Evolutionary conservation across 208 protist genomes (phyloP).

Genomic region (Willaertia magna): DNA sequence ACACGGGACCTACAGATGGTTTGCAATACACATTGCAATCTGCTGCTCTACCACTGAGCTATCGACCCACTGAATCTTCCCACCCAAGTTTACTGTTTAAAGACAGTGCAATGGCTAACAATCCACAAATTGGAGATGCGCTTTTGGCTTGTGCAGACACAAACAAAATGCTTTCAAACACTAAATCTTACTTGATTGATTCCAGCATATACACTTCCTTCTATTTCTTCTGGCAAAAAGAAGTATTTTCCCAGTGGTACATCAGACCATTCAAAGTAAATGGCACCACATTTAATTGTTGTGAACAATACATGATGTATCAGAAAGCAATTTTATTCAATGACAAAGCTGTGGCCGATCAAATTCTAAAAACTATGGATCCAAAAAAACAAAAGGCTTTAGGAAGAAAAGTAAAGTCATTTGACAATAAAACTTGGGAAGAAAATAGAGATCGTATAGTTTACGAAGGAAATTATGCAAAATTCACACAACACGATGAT

Average conservation of each 20-base stretch:
- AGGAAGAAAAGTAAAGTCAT: neutral
- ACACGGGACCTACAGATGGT: too few relatives aligned
- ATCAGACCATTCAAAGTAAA: neutral
- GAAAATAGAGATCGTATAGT: neutral
- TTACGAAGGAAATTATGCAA: neutral
- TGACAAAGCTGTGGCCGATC: neutral
- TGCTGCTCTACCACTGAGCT: too few relatives aligned
- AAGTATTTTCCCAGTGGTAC: neutral
- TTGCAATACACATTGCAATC: too few relatives aligned
- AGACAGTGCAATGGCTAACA: too few relatives aligned
- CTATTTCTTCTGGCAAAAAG: neutral
- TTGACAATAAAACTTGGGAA: neutral
- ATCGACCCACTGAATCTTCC: too few relatives aligned
- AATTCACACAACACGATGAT: slow-evolving; percentile 17
- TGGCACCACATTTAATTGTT: neutral
- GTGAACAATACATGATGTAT: slow-evolving; percentile 20
- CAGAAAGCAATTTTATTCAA: slow-evolving; percentile 13
- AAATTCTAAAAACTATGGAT: neutral
- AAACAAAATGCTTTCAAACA: too few relatives aligned
- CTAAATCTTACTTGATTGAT: too few relatives aligned
- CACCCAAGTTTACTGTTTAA: too few relatives aligned
- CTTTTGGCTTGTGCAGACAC: too few relatives aligned
- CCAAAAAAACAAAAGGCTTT: slow-evolving; percentile 4
- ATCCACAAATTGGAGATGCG: too few relatives aligned
- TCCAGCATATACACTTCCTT: too few relatives aligned